Percentiles rank a stretch among this genome's conserved stretches.
Evolutionary conservation across 2,329 filamentous ascomycete genomes (phyloP).

Genomic region (Penicillium brasilianum): DNA sequence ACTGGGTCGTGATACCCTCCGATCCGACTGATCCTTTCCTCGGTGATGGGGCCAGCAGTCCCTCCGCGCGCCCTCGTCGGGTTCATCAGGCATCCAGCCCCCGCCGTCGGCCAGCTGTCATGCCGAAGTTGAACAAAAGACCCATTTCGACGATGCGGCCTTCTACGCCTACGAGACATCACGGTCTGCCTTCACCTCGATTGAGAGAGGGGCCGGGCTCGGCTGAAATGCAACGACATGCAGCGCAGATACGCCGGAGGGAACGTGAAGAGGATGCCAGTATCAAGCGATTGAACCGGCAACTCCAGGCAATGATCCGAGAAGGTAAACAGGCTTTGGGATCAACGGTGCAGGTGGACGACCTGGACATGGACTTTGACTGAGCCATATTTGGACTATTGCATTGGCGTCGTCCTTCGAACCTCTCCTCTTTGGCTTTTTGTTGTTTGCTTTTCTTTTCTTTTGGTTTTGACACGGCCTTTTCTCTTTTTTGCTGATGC

Average conservation of each 20-base stretch:
- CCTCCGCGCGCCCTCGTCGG: conserved; percentile 27
- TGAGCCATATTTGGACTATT: conserved; percentile 15
- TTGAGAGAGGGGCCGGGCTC: conserved; percentile 40
- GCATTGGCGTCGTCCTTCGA: not conserved
- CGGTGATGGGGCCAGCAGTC: conserved; percentile 21
- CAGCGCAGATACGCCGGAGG: conserved; percentile 71
- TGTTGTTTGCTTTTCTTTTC: not conserved
- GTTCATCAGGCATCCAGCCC: conserved; percentile 29
- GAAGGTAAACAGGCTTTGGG: conserved; percentile 87
- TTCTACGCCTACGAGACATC: conserved; percentile 33
- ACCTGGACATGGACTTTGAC: conserved; percentile 47
- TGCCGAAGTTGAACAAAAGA: conserved; percentile 35
- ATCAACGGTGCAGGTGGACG: conserved; percentile 69
- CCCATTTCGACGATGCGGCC: conserved; percentile 24
- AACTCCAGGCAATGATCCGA: conserved; percentile 82
- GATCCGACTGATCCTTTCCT: conserved; percentile 26
- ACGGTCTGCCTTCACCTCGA: conserved; percentile 35
- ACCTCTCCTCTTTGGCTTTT: conserved; percentile 2
- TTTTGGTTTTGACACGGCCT: conserved; percentile 4
- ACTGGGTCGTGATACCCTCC: conserved; percentile 70
- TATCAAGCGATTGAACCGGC: conserved; percentile 77
- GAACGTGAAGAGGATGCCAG: conserved; percentile 79
- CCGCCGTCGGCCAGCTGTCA: conserved; percentile 33
- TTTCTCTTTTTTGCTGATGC: conserved; percentile 9
- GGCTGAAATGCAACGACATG: conserved; percentile 72